These are phyloP conservation scores for Cardiospermum halicacabum DNA, from an alignment of 345 rosid genomes.

Conservation along the genomic window DNA sequence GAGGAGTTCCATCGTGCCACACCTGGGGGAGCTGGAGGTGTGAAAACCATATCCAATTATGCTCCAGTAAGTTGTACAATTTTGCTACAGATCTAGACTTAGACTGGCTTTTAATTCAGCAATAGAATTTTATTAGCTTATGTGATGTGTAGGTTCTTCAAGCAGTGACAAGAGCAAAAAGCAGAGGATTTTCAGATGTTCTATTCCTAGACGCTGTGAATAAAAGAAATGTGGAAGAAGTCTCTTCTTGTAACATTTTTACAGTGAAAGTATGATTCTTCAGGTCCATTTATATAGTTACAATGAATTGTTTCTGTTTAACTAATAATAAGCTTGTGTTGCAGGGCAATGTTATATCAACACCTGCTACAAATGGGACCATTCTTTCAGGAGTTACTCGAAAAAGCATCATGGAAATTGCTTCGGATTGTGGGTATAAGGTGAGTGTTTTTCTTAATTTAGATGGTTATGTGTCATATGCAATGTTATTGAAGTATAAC, in stretches of 20 bases:
- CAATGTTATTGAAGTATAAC: no score
- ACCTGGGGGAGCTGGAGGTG: constrained; percentile 63
- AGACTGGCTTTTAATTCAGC: not conserved
- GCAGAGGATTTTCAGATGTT: constrained; percentile 77
- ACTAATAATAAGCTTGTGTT: not conserved
- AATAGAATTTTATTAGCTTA: not conserved
- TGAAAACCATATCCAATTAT: constrained; percentile 55
- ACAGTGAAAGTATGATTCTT: constrained; percentile 57
- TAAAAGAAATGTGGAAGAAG: constrained; percentile 70
- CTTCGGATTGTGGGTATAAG: constrained; percentile 62
- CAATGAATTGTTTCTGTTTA: not conserved
- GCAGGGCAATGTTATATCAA: constrained; percentile 62
- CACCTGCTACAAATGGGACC: constrained; percentile 69
- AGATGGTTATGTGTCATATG: no score
- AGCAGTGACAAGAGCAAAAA: constrained; percentile 57
- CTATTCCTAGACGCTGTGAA: constrained; percentile 69
- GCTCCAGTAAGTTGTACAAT: constrained; percentile 56
- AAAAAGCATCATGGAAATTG: constrained; percentile 65
- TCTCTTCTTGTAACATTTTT: constrained; percentile 80
- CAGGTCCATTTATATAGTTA: no score
- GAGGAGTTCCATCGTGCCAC: constrained; percentile 53
- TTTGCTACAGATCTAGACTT: not conserved
- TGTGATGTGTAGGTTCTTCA: constrained; percentile 48
- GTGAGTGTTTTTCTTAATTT: constrained; percentile 21
- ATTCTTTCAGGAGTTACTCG: constrained; percentile 77